A percentile compares a stretch with the other conserved stretches of the same genome.
Evolutionary conservation across 169 alveolate genomes (phyloP).

Genomic region (Hepatocystis sp.): DNA sequence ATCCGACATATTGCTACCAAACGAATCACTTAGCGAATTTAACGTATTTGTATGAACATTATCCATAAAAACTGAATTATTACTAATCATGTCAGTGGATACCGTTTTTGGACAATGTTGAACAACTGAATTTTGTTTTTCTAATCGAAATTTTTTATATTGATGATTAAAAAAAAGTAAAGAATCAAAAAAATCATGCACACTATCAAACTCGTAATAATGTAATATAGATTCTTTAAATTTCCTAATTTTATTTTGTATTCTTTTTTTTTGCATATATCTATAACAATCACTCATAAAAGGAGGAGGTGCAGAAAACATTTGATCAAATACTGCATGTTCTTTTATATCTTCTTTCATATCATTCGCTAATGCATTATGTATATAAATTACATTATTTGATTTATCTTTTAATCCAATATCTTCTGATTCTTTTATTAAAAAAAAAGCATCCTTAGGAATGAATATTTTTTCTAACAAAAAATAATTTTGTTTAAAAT

Average conservation of each 20-base stretch:
- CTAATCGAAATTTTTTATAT: constrained; percentile 16
- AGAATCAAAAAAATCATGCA: constrained; percentile 52
- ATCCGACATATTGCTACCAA: too few relatives aligned
- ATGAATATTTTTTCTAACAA: constrained; percentile 64
- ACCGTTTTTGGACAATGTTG: too few relatives aligned
- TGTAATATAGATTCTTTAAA: constrained; percentile 54
- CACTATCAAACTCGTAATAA: constrained; percentile 48
- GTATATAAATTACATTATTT: constrained; percentile 26
- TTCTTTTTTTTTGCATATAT: constrained; percentile 50
- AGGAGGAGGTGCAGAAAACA: constrained; percentile 24
- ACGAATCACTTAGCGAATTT: too few relatives aligned
- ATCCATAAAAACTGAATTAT: too few relatives aligned
- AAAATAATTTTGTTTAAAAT: constrained; percentile 65
- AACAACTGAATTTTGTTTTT: too few relatives aligned
- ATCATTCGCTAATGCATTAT: constrained; percentile 67
- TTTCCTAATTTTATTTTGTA: constrained; percentile 72
- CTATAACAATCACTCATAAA: constrained; percentile 40
- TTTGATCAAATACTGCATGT: constrained; percentile 16
- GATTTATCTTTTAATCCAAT: constrained; percentile 12
- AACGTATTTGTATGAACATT: too few relatives aligned
- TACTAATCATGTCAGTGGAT: too few relatives aligned
- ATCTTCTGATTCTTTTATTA: constrained; percentile 53
- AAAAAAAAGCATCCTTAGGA: constrained; percentile 75
- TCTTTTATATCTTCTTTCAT: constrained; percentile 49
- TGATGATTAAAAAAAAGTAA: constrained; percentile 25